Conservation (phyloP, 2,329 filamentous ascomycete species). For the Metarhizium anisopliae region DNA sequence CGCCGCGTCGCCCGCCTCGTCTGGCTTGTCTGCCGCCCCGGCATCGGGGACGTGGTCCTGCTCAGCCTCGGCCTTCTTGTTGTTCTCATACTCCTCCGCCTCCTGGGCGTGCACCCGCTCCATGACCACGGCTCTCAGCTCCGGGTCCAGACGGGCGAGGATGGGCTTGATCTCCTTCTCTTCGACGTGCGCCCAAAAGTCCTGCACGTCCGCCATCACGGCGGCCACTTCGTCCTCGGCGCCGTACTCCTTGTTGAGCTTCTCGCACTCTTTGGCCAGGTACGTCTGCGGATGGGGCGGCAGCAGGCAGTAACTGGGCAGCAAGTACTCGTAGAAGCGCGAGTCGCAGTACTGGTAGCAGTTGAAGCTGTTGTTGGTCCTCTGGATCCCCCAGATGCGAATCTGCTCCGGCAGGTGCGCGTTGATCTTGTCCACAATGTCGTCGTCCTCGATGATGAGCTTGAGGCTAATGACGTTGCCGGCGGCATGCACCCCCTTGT, state of each 20-base stretch:
- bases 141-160: slow-evolving; percentile 52
- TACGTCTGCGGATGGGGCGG: slow-evolving; percentile 86
- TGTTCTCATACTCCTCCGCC: slow-evolving; percentile 17
- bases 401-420: slow-evolving; percentile 77
- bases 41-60: slow-evolving; percentile 15
- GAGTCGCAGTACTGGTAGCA: slow-evolving; percentile 94
- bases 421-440: slow-evolving; percentile 89
- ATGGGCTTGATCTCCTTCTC: slow-evolving; percentile 70
- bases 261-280: slow-evolving; percentile 73
- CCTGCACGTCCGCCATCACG: slow-evolving; percentile 66
- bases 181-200: slow-evolving; percentile 78
- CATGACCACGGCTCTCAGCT: slow-evolving; percentile 53
- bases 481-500: slow-evolving; percentile 94
- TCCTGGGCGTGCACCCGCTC: slow-evolving; percentile 45
- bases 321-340: slow-evolving; percentile 92
- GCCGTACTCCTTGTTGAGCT: slow-evolving; percentile 64
- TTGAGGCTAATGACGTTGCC: slow-evolving; percentile 94
- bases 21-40: slow-evolving; percentile 7
- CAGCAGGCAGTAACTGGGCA: slow-evolving; percentile 86
- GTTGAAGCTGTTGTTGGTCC: slow-evolving; percentile 85
- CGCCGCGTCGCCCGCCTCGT: neutral
- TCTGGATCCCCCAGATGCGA: slow-evolving; percentile 85
- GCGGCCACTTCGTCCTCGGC: slow-evolving; percentile 59
- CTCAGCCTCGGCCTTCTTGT: slow-evolving; percentile 11
- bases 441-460: slow-evolving; percentile 84